Base-by-base conservation (phyloP, 2,329 filamentous ascomycete genomes). In the Tolypocladium ovalisporum region DNA sequence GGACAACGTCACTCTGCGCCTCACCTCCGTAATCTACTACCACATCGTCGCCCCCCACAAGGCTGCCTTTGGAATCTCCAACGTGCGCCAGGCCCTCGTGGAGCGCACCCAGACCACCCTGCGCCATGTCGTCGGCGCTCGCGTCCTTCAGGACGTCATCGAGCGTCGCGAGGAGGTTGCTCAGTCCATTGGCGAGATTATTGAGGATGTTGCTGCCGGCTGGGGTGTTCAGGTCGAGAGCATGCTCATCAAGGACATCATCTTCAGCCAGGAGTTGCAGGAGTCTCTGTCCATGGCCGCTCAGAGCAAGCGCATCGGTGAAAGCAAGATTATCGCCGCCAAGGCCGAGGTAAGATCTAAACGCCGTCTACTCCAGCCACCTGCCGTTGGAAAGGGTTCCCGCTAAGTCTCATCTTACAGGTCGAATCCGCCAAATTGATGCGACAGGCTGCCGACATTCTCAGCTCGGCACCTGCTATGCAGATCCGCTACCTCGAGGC, bases 181-280 rank as follows among this genome's bases (percentile, higher is more conserved):
- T 1, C 87, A 92, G 75, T 94, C 88, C 58, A 97, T 97, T 61
- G 86, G 90, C 61, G 93, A 97, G 74, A 97, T 97, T 66, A 97
- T 99, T 66, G 94, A 97, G 70, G 92, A 97, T 65, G 94, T 96
- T 1, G 93, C 94, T 7, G 79, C 84, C 13, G 90, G 90, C 60
- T 99, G 94, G 94, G 94, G 94, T 75, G 93, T 96, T 9, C 85
- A 90, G 69, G 94, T 97, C 58, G 94, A 97, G 80, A 92, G 87
- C 68, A 99, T 99, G 93, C 85, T 99, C 64, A 93, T 99, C 82
- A 97, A 99, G 78, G 94, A 99, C 74, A 96, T 99, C 70, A 89
- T 97, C 71, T 99, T 99, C 83, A 91, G 86, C 75, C 85, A 90
- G 69, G 94, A 97, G 65, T 81, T 99, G 51, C 94, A 99, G 75